Evolutionary conservation across 176 grass and related monocot species (phyloP), one percentile per base, ranked within the genome.

Genomic region (Echinochloa phyllopogon): DNA sequence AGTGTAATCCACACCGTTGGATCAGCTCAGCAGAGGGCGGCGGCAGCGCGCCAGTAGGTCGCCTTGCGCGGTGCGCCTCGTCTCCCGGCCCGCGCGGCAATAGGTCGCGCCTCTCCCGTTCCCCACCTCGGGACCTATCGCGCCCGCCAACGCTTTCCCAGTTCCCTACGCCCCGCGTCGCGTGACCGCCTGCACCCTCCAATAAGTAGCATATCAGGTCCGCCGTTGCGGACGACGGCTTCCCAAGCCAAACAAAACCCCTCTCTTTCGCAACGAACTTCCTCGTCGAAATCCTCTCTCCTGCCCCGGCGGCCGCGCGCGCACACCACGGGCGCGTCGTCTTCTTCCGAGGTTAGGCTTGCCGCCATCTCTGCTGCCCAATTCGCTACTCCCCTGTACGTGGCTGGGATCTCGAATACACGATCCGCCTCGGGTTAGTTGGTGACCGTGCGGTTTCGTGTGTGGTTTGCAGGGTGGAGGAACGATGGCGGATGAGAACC

Each of bases 401-500:
- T 13, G 43, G 1, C 5, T 25, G 27, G 4, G 25, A 74, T 51
- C 45, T 47, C 51, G 4, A 20, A 20, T 6, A 6, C 51, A 23
- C 70, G 24, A 20, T 52, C 24, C 15, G 59, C 4, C 23, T 12
- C 3, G 1, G 5, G 27, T 37, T n/a, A 6, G 41, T 37, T n/a
- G 11, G 41, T 78, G 24, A 49, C 59, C 77, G 3, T 80, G 43
- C 43, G 18, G 5, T 66, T 66, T 6, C 44, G 27, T 21, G 27
- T 39, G 10, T 23, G 0, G 1, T n/a, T 65, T 49, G 42, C 48
- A 79, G 76, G 68, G 71, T 17, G 49, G 23, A 52, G 71, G 36
- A 24, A 42, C 16, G 29, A 75, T 68, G 87, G 16, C 76, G 40
- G 76, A 33, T 33, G 29, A 51, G 61, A n/a, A 68, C 27, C 6